These are phyloP conservation scores for Pythium pyrilobum DNA, from an alignment of 352 stramenopile genomes.

Conservation along the genomic window DNA sequence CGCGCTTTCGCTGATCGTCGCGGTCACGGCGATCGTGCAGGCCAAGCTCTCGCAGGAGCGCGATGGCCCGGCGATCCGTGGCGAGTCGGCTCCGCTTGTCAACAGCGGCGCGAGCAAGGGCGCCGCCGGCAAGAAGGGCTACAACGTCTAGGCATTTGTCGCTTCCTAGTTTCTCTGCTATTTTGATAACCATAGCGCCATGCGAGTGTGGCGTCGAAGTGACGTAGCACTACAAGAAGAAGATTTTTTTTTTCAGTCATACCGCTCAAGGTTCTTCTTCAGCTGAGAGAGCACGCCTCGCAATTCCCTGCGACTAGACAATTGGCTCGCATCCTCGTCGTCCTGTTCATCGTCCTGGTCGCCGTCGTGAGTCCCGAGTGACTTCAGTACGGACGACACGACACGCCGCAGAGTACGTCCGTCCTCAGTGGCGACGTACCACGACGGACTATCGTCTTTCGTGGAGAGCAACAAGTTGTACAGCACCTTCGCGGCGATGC, in stretches of 20 bases:
- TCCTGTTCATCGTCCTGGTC: constrained; percentile 12
- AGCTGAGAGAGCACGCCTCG: constrained; percentile 40
- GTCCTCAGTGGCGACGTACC: background rate
- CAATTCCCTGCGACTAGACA: constrained; percentile 23
- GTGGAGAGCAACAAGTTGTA: constrained; percentile 71
- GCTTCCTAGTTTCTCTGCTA: too few species aligned
- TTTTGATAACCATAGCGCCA: too few species aligned
- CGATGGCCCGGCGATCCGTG: constrained; percentile 11
- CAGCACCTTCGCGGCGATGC: constrained; percentile 76
- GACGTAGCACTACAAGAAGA: too few species aligned
- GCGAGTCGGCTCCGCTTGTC: constrained; percentile 47
- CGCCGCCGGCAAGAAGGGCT: constrained; percentile 7
- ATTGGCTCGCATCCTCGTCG: background rate
- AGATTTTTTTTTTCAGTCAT: too few species aligned
- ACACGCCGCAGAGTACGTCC: constrained; percentile 18
- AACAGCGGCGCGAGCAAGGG: background rate
- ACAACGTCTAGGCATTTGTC: too few species aligned
- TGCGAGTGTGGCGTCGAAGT: too few species aligned
- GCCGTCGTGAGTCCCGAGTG: constrained; percentile 17
- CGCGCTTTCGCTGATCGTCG: constrained; percentile 30
- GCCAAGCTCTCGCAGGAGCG: constrained; percentile 30
- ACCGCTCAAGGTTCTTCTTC: constrained; percentile 22
- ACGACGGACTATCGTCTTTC: background rate
- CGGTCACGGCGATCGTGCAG: constrained; percentile 50
- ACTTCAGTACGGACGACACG: constrained; percentile 26